phyloP scores from a whole-genome alignment of 345 rosid genomes.

The Brassica juncea region DNA sequence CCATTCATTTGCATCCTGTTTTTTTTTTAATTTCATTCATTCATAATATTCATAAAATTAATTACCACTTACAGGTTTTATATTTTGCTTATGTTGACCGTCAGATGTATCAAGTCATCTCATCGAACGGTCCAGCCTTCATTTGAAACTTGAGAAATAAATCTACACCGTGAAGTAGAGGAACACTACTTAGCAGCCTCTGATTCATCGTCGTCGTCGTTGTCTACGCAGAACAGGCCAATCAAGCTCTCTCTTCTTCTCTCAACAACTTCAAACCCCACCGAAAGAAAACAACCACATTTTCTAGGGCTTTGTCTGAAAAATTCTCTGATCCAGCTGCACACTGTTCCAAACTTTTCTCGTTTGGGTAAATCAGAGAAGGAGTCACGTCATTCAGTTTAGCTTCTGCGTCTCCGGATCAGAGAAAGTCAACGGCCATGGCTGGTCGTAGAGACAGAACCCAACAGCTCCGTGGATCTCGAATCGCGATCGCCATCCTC shows the following conservation, averaged over 20 bases:
- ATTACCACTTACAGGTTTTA: not conserved
- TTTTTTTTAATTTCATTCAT: not conserved
- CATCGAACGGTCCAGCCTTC: constrained; percentile 25
- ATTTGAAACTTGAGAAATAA: not conserved
- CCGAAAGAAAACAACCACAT: constrained; percentile 8
- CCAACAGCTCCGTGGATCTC: constrained; percentile 67
- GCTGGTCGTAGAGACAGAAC: constrained; percentile 76
- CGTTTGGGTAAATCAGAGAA: not conserved
- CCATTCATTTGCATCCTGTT: not conserved
- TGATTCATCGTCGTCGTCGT: constrained; percentile 25
- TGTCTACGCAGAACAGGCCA: constrained; percentile 27
- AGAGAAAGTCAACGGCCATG: constrained; percentile 47
- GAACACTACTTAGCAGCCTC: constrained; percentile 11
- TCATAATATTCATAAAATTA: not conserved
- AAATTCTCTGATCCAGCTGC: constrained; percentile 16
- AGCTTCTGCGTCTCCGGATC: constrained; percentile 18
- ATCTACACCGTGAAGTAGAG: constrained; percentile 33
- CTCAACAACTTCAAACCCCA: constrained; percentile 28
- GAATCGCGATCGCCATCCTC: constrained; percentile 66
- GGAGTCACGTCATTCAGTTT: not conserved
- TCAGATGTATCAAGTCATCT: constrained; percentile 26
- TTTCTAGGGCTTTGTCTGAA: not conserved
- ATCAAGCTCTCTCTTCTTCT: constrained; percentile 16
- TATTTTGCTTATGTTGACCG: constrained; percentile 5
- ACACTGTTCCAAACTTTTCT: constrained; percentile 5